Conservation (phyloP, 768 basidiomycete genomes). For the Rossbeevera mucosa region DNA sequence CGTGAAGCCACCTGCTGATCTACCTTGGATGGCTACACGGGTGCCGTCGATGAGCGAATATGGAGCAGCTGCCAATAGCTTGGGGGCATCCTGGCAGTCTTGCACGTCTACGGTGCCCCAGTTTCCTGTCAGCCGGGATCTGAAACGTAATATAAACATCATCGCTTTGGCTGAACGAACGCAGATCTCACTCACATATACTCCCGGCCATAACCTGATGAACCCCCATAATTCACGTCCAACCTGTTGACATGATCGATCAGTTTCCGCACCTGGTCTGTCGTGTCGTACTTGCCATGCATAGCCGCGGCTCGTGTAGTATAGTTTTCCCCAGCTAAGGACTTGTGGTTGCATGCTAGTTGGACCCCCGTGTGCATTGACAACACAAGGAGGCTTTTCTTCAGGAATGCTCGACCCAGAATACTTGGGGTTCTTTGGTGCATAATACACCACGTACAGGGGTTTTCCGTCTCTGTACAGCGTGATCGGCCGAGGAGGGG, state of each 20-base stretch:
- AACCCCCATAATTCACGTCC: slow-evolving; percentile 76
- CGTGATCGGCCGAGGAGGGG: slow-evolving; percentile 46
- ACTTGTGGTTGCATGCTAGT: slow-evolving; percentile 45
- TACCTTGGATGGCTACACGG: slow-evolving; percentile 65
- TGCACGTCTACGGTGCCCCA: slow-evolving; percentile 76
- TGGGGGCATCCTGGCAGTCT: slow-evolving; percentile 57
- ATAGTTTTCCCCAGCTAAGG: slow-evolving; percentile 53
- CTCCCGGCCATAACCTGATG: slow-evolving; percentile 64
- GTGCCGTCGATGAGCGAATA: slow-evolving; percentile 56
- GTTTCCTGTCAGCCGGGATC: slow-evolving; percentile 47
- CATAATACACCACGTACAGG: slow-evolving; percentile 61
- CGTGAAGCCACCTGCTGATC: slow-evolving; percentile 73
- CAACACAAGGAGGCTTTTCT: slow-evolving; percentile 65
- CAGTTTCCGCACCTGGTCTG: background rate
- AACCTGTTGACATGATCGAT: slow-evolving; percentile 36
- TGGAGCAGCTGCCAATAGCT: slow-evolving; percentile 41
- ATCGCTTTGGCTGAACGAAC: background rate
- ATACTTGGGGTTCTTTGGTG: slow-evolving; percentile 63
- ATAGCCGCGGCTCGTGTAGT: slow-evolving; percentile 67
- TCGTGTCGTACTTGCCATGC: slow-evolving; percentile 49
- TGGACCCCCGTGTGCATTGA: slow-evolving; percentile 71
- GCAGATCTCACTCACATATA: slow-evolving; percentile 45
- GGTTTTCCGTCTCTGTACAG: slow-evolving; percentile 35
- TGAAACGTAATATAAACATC: slow-evolving; percentile 17
- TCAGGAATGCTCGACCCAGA: slow-evolving; percentile 40